Base-by-base conservation (phyloP, 148 eudicot genomes). In the Rheum nobile region DNA sequence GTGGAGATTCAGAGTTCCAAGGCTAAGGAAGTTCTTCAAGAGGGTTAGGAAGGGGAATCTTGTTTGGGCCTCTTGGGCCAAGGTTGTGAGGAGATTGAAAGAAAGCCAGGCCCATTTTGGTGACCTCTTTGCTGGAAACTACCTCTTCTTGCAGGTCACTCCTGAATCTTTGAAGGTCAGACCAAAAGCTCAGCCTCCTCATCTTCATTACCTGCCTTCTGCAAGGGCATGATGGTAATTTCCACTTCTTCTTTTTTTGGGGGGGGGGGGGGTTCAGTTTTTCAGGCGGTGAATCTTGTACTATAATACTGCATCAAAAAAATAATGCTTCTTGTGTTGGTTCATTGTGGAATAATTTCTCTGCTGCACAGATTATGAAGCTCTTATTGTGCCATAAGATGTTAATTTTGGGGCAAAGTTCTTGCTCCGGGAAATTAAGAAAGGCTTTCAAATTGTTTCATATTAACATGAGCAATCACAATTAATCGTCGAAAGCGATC, bases 101-200 rank as follows among this genome's bases (percentile, higher is more conserved):
- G 92, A 90, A 12, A 84, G 94, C 71, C 89, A 83, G 65, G 38
- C 86, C 16, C 98, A 93, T 61, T 90, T 93, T 77, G 98, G 94
- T 41, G 96, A 93, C 43, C 80, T 90, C 16, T 93, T 93, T 80
- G 88, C 90, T 73, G 98, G 98, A 29, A 93, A 88, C 77, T 90
- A 93, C 76, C 29, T 93, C 82, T 89, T 93, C 83, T 73, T 86
- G 92, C 98, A 93, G 77, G 90, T 89, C 32, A 77, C 85, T 46
- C 96, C 98, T 47, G 77, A 84, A 21, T 78, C 93, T 29, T 78
- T 85, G 67, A 82, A 76, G 74, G 31, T 41, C 41, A 34, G 17
- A 34, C 3, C 70, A 32, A 16, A 65, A 34, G 21, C 70, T 24
- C 67, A 26, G 8, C 34, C 67, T 26, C 31, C 8, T 4, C 6